Evolutionary conservation across 345 rosid species (phyloP).

Genomic region (Jatropha curcas): DNA sequence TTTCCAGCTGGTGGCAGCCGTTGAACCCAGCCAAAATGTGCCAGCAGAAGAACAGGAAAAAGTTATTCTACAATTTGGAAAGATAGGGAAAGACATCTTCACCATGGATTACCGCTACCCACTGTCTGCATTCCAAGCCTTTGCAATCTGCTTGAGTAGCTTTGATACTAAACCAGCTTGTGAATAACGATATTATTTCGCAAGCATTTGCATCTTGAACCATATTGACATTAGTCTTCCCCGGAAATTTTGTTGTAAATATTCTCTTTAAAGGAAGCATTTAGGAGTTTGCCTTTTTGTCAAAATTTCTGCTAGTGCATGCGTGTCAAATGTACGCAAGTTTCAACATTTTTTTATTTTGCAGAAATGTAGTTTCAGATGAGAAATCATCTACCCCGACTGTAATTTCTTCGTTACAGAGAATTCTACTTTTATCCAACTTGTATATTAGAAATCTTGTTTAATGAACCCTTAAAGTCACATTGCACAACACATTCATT

Average conservation of each 20-base stretch:
- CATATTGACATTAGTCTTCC: slow-evolving; percentile 23
- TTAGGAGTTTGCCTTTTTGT: slow-evolving; percentile 17
- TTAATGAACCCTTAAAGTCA: neutral
- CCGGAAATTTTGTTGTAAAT: slow-evolving; percentile 40
- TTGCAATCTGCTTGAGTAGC: slow-evolving; percentile 93
- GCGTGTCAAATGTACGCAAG: slow-evolving; percentile 20
- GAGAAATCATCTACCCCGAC: slow-evolving; percentile 1
- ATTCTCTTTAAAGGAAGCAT: slow-evolving; percentile 30
- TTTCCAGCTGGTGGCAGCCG: slow-evolving; percentile 81
- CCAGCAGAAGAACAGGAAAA: slow-evolving; percentile 65
- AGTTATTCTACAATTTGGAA: slow-evolving; percentile 88
- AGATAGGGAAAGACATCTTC: slow-evolving; percentile 91
- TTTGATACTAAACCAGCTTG: slow-evolving; percentile 93
- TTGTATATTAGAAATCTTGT: neutral
- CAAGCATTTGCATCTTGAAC: slow-evolving; percentile 16
- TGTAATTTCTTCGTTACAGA: slow-evolving; percentile 20
- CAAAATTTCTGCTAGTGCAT: slow-evolving; percentile 1
- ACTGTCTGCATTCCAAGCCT: slow-evolving; percentile 94
- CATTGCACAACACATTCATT: slow-evolving; percentile 11
- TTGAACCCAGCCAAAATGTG: slow-evolving; percentile 49
- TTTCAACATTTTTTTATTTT: slow-evolving; percentile 21
- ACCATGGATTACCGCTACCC: slow-evolving; percentile 96
- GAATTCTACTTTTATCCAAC: slow-evolving; percentile 6
- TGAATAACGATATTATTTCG: slow-evolving; percentile 57
- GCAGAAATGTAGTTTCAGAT: slow-evolving; percentile 5